phyloP scores from a whole-genome alignment of 805 yeast species.

The Kuraishia cidri region DNA sequence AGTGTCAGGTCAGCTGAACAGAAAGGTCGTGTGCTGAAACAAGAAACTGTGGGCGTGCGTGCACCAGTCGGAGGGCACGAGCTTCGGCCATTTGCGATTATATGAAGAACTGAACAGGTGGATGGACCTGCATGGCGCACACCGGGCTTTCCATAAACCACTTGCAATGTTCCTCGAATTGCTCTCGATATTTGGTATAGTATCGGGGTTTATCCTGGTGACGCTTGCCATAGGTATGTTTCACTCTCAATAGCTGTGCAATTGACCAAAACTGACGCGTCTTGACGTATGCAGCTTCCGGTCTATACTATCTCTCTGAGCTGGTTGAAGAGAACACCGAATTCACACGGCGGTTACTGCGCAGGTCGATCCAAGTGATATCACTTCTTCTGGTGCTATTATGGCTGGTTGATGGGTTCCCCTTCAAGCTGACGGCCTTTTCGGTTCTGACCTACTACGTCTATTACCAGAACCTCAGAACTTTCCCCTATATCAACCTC shows the following conservation, averaged over 20 bases:
- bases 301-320: slow-evolving; percentile 84
- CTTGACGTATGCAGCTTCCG: slow-evolving; percentile 64
- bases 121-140: no score
- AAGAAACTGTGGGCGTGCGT: no score
- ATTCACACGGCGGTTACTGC: slow-evolving; percentile 65
- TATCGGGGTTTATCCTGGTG: slow-evolving; percentile 51
- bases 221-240: slow-evolving; percentile 36
- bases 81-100: no score
- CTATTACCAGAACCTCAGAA: slow-evolving; percentile 67
- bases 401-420: slow-evolving; percentile 71
- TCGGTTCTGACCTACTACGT: slow-evolving; percentile 64
- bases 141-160: no score
- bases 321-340: slow-evolving; percentile 90
- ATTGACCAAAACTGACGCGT: no score
- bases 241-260: no score
- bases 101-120: no score
- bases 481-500: slow-evolving; percentile 78
- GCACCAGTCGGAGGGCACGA: no score
- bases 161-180: slow-evolving; percentile 58
- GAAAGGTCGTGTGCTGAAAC: no score
- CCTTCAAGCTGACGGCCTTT: slow-evolving; percentile 56
- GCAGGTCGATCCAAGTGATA: slow-evolving; percentile 54
- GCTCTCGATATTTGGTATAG: slow-evolving; percentile 51
- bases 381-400: slow-evolving; percentile 46
- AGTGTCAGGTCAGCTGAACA: no score